These are phyloP conservation scores for Aureobasidium sp. DNA, from an alignment of 2,329 filamentous ascomycete species.

Conservation along the genomic window DNA sequence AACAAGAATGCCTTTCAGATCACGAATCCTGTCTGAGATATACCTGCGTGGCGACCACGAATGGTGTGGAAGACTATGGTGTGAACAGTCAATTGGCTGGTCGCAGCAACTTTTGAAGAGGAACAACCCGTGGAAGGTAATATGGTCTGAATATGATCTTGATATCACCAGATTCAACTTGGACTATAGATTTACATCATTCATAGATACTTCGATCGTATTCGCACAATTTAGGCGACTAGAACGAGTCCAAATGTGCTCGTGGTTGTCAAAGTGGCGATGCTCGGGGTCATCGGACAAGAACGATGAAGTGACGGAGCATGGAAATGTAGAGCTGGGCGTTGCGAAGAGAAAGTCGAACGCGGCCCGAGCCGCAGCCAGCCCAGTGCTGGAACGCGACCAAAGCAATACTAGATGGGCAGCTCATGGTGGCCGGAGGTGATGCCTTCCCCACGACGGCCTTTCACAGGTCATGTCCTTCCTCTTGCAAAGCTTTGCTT, in stretches of 20 bases:
- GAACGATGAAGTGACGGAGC: neutral
- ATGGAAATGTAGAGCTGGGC: neutral
- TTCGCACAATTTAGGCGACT: neutral
- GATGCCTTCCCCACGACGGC: conserved; percentile 7
- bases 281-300: neutral
- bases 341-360: conserved; percentile 3
- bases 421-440: neutral
- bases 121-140: neutral
- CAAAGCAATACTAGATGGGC: neutral
- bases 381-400: neutral
- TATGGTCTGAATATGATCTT: neutral
- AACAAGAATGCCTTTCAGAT: too few relatives aligned
- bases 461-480: conserved; percentile 8
- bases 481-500: conserved; percentile 27
- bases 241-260: conserved; percentile 4
- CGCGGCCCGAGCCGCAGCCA: neutral
- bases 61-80: neutral
- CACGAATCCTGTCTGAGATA: neutral
- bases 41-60: neutral
- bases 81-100: neutral
- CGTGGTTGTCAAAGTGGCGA: neutral
- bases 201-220: too few relatives aligned
- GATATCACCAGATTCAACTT: neutral
- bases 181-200: neutral
- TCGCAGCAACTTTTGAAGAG: neutral